Percentiles rank a stretch among this genome's conserved stretches.
Evolutionary conservation across 148 eudicot genomes (phyloP).

Genomic region (Rheum nobile): DNA sequence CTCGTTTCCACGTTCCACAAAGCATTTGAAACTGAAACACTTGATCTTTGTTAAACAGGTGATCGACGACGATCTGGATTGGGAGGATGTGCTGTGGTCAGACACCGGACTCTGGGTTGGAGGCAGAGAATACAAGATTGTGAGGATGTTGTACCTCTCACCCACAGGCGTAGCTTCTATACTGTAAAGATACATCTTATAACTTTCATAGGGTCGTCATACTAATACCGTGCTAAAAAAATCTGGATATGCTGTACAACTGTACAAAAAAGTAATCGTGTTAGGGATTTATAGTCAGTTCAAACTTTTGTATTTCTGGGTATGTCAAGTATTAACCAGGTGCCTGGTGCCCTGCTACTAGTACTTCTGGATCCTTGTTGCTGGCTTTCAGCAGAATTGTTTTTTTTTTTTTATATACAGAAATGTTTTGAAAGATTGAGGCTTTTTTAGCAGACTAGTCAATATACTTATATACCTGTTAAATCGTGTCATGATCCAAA

Average conservation of each 20-base stretch:
- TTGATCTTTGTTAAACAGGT: constrained; percentile 31
- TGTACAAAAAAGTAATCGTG: background rate
- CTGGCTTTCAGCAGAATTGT: background rate
- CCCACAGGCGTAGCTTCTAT: constrained; percentile 15
- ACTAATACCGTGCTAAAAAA: background rate
- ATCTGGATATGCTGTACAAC: background rate
- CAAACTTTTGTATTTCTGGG: background rate
- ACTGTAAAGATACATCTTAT: background rate
- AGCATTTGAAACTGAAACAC: background rate
- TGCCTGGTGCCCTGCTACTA: background rate
- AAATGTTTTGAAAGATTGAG: background rate
- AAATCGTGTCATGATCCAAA: too few relatives aligned
- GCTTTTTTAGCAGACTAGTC: background rate
- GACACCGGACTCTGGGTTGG: constrained; percentile 75
- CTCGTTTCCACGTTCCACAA: too few relatives aligned
- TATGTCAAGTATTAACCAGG: background rate
- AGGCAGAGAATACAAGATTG: constrained; percentile 76
- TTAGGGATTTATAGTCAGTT: background rate
- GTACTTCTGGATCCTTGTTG: background rate
- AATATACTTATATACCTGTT: background rate
- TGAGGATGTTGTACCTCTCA: constrained; percentile 67
- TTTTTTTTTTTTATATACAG: background rate
- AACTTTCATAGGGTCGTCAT: background rate
- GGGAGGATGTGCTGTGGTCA: constrained; percentile 94
- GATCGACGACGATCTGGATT: constrained; percentile 72